A percentile compares a stretch with the other conserved stretches of the same genome.
phyloP scores from a whole-genome alignment of 805 yeast species.

The Barnettozyma californica region DNA sequence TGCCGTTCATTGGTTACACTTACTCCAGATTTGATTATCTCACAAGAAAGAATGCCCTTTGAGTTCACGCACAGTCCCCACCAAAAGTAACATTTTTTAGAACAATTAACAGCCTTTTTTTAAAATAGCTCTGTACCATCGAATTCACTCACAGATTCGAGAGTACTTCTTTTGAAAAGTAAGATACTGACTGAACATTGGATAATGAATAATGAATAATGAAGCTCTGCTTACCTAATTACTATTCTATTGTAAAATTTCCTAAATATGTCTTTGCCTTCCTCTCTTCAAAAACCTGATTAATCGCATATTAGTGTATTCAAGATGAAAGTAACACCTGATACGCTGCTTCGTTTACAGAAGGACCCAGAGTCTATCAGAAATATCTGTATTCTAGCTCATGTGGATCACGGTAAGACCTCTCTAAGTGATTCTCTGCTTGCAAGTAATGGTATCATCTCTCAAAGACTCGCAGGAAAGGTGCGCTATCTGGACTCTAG shows the following conservation, averaged over 20 bases:
- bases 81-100: not conserved
- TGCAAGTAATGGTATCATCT: slow-evolving; percentile 94
- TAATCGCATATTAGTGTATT: not conserved
- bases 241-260: not conserved
- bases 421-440: slow-evolving; percentile 86
- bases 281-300: not conserved
- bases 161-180: too few species aligned
- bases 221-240: not conserved
- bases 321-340: slow-evolving; percentile 52
- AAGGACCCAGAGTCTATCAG: slow-evolving; percentile 64
- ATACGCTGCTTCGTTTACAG: slow-evolving; percentile 63
- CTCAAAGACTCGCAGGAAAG: slow-evolving; percentile 92
- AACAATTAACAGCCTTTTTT: not conserved
- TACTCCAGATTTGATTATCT: slow-evolving; percentile 91
- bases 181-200: too few species aligned
- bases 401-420: slow-evolving; percentile 98
- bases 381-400: slow-evolving; percentile 93
- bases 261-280: not conserved
- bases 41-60: slow-evolving; percentile 60
- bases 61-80: not conserved
- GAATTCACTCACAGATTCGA: too few species aligned
- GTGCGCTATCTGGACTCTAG: slow-evolving; percentile 89
- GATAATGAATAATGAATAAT: too few species aligned
- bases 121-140: not conserved
- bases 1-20: slow-evolving; percentile 97